Conservation (phyloP, 805 yeast species). For the Myxozyma nipponensis region DNA sequence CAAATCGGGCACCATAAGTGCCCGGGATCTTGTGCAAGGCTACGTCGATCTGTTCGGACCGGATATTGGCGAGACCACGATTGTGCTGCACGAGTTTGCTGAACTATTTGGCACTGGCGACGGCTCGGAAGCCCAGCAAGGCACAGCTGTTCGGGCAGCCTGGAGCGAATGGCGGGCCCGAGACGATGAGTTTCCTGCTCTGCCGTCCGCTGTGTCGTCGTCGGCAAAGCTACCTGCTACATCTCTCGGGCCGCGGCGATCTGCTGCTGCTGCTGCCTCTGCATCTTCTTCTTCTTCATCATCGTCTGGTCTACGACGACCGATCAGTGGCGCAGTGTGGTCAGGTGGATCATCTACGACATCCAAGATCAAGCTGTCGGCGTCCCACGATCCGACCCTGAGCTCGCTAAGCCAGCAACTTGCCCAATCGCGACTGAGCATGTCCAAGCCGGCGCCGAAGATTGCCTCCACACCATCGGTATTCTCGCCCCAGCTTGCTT, state of each 20-base stretch:
- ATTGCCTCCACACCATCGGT: slow-evolving; percentile 8
- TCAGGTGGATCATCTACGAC: background rate
- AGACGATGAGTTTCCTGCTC: background rate
- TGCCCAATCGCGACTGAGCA: background rate
- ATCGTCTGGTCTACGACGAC: background rate
- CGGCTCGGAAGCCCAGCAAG: slow-evolving; percentile 1
- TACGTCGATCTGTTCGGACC: slow-evolving; percentile 20
- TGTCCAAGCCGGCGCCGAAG: slow-evolving; percentile 10
- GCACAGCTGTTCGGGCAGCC: slow-evolving; percentile 4
- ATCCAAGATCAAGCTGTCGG: background rate
- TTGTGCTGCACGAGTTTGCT: slow-evolving; percentile 22
- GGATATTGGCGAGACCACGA: slow-evolving; percentile 15
- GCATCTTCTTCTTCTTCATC: too few species aligned
- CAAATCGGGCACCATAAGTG: slow-evolving; percentile 9
- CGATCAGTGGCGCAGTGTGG: background rate
- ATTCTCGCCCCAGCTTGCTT: slow-evolving; percentile 11
- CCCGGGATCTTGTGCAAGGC: slow-evolving; percentile 13
- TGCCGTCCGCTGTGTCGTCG: background rate
- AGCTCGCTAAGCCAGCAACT: background rate
- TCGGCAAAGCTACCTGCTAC: background rate
- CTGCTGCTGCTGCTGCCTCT: too few species aligned
- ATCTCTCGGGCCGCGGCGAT: too few species aligned
- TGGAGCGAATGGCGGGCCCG: slow-evolving; percentile 18
- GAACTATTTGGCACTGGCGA: slow-evolving; percentile 20
- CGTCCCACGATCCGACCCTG: background rate